Conservation (phyloP, 169 alveolate genomes). For the Plasmodium inui region DNA sequence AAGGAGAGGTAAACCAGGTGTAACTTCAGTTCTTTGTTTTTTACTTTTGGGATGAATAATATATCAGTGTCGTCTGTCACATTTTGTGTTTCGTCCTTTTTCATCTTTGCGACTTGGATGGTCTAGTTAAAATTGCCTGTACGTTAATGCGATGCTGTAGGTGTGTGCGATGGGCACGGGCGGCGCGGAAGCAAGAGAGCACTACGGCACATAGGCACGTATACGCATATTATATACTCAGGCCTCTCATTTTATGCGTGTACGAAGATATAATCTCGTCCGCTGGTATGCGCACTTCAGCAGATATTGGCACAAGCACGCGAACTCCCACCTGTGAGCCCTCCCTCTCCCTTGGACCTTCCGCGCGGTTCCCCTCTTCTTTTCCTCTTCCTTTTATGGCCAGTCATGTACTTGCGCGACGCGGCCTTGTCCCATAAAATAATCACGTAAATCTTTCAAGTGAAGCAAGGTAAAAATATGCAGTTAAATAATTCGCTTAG, state of each 20-base stretch:
- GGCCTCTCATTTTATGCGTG: neutral
- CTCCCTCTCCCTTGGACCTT: neutral
- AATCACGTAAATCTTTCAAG: constrained; percentile 2
- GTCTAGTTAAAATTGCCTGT: constrained; percentile 1
- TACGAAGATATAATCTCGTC: neutral
- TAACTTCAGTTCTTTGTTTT: constrained; percentile 29
- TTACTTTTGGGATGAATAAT: neutral
- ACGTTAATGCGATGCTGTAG: neutral
- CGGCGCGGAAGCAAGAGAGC: neutral
- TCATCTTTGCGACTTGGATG: constrained; percentile 32
- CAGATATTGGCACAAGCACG: neutral
- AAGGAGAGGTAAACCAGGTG: constrained; percentile 44
- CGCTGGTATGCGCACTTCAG: neutral
- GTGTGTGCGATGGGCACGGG: neutral
- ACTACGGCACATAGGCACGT: neutral
- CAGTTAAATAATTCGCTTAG: constrained; percentile 2
- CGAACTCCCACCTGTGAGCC: neutral
- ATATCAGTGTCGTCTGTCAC: constrained; percentile 6
- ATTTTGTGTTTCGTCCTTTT: constrained; percentile 19
- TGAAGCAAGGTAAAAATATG: neutral
- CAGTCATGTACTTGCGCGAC: neutral
- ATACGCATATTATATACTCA: neutral
- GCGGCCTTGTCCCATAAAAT: constrained; percentile 9
- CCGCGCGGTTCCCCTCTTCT: neutral
- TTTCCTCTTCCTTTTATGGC: neutral